These are phyloP conservation scores for Penicillium malachiteum DNA, from an alignment of 495 filamentous ascomycete species.

Conservation along the genomic window DNA sequence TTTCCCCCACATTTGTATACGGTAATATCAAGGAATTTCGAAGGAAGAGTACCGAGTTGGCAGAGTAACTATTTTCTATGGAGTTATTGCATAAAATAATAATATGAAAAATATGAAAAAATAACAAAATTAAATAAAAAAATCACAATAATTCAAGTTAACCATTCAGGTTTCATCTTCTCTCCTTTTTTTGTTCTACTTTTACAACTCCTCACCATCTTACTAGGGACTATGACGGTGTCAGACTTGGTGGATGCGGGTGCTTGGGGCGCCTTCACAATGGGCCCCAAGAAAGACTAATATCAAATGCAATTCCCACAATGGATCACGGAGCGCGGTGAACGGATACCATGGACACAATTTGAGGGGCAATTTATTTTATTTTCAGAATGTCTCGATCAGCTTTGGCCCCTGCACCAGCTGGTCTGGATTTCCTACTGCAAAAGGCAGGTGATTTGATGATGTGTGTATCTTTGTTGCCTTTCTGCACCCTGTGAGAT, in stretches of 20 bases:
- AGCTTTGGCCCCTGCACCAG: background rate
- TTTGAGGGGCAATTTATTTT: background rate
- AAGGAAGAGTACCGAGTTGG: background rate
- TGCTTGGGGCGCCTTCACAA: conserved; percentile 1
- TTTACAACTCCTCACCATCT: background rate
- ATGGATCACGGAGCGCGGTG: background rate
- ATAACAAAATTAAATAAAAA: background rate
- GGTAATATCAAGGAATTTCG: background rate
- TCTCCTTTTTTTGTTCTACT: background rate
- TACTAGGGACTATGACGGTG: background rate
- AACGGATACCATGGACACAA: background rate
- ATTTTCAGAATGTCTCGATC: background rate
- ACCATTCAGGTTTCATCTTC: background rate
- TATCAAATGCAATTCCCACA: background rate
- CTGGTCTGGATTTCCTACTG: background rate
- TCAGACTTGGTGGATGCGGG: background rate
- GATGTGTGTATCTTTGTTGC: background rate
- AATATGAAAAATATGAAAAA: background rate
- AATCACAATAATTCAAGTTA: background rate
- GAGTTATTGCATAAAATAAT: background rate
- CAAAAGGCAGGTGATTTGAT: too few relatives aligned
- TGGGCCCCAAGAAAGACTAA: background rate
- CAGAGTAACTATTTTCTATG: background rate
- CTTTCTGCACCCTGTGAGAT: conserved; percentile 3
- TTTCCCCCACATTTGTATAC: conserved; percentile 6